These are phyloP conservation scores for Neoboletus brunneissimus DNA, from an alignment of 768 basidiomycete species.

Conservation along the genomic window DNA sequence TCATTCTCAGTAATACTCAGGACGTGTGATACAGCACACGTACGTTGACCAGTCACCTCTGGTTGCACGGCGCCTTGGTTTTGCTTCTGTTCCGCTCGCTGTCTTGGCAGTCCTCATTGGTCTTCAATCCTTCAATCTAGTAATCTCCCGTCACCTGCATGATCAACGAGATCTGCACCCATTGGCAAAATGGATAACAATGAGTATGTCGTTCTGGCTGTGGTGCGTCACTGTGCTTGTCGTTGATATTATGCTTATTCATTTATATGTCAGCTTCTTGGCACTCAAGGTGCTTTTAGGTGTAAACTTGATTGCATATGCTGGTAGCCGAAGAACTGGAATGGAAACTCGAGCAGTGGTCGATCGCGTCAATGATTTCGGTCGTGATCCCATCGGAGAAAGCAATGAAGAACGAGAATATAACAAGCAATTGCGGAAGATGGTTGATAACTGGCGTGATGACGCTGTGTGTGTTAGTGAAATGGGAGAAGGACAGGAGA, in stretches of 20 bases:
- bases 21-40: slow-evolving; percentile 53
- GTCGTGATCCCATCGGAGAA: slow-evolving; percentile 89
- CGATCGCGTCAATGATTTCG: slow-evolving; percentile 83
- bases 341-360: slow-evolving; percentile 75
- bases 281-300: slow-evolving; percentile 93
- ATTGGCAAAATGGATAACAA: slow-evolving; percentile 57
- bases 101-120: slow-evolving; percentile 77
- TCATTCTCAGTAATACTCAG: slow-evolving; percentile 1
- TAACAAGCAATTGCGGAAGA: slow-evolving; percentile 72
- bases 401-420: slow-evolving; percentile 86
- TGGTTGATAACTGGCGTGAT: slow-evolving; percentile 68
- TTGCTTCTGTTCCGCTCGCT: slow-evolving; percentile 88
- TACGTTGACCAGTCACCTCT: slow-evolving; percentile 96
- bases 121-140: slow-evolving; percentile 62
- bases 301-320: slow-evolving; percentile 81
- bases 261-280: slow-evolving; percentile 53
- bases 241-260: not conserved
- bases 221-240: slow-evolving; percentile 57
- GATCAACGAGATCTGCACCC: slow-evolving; percentile 42
- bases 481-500: slow-evolving; percentile 55
- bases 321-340: slow-evolving; percentile 65
- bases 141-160: slow-evolving; percentile 48
- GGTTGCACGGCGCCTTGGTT: slow-evolving; percentile 90
- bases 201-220: slow-evolving; percentile 74
- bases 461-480: slow-evolving; percentile 66